Conservation (phyloP, 2,329 filamentous ascomycete species). For the Colletotrichum shisoi region DNA sequence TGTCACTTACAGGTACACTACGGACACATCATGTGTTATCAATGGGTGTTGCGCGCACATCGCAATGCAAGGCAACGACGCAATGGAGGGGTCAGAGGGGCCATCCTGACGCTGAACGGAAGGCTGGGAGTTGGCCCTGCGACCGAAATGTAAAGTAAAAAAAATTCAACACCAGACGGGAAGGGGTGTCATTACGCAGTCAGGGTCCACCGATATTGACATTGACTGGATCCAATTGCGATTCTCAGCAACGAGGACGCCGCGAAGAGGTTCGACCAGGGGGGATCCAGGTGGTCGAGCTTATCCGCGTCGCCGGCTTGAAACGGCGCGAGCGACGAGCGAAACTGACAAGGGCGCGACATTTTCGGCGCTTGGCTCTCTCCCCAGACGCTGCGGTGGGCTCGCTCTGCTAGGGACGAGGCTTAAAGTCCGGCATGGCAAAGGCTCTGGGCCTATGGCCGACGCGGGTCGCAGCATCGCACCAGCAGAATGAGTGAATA, state of each 20-base stretch:
- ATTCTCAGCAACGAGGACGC: constrained; percentile 7
- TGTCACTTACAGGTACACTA: not conserved
- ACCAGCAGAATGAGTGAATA: constrained; percentile 33
- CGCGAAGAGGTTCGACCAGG: constrained; percentile 25
- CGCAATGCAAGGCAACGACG: constrained; percentile 20
- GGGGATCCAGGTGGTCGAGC: constrained; percentile 33
- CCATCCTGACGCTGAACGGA: constrained; percentile 20
- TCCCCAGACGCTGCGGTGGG: constrained; percentile 10
- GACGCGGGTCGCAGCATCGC: constrained; percentile 9
- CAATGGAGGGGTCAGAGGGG: constrained; percentile 34
- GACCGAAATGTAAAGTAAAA: constrained; percentile 15
- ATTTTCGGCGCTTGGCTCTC: constrained; percentile 35
- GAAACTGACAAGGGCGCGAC: constrained; percentile 17
- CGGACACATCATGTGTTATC: not conserved
- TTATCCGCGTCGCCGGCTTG: constrained; percentile 37
- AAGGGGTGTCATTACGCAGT: constrained; percentile 35
- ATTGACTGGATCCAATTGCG: constrained; percentile 23
- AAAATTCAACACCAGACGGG: constrained; percentile 20
- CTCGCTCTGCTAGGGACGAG: constrained; percentile 15
- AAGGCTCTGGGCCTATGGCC: constrained; percentile 16
- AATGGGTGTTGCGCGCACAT: constrained; percentile 33
- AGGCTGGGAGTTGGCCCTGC: constrained; percentile 28
- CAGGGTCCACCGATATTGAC: constrained; percentile 34
- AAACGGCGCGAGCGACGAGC: constrained; percentile 34
- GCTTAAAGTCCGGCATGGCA: constrained; percentile 26